Evolutionary conservation across 805 yeast species (phyloP).

Genomic region (Suhomyces kilbournensis): DNA sequence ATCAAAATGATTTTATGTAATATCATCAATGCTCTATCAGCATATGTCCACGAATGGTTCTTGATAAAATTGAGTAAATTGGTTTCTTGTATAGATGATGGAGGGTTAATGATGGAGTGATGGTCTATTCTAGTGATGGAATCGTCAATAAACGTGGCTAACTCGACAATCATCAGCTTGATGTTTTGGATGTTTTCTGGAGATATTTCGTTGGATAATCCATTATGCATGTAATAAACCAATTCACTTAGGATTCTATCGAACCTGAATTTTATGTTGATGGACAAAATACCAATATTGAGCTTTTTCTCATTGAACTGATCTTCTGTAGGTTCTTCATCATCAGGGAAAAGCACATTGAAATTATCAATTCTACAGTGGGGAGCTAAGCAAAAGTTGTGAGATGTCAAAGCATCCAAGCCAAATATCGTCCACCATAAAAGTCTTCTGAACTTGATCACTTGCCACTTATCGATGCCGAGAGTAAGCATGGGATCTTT

Average conservation of each 20-base stretch:
- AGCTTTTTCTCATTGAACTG: slow-evolving; percentile 33
- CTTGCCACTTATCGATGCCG: slow-evolving; percentile 45
- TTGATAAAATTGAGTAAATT: slow-evolving; percentile 48
- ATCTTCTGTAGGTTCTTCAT: slow-evolving; percentile 35
- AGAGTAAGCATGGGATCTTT: slow-evolving; percentile 59
- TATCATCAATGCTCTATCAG: slow-evolving; percentile 51
- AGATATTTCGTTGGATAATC: slow-evolving; percentile 41
- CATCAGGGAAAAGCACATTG: slow-evolving; percentile 57
- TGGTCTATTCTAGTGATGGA: slow-evolving; percentile 41
- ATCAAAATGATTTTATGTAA: slow-evolving; percentile 42
- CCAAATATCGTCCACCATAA: slow-evolving; percentile 70
- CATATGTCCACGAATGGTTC: slow-evolving; percentile 49
- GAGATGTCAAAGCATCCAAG: slow-evolving; percentile 54
- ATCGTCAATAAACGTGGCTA: slow-evolving; percentile 48
- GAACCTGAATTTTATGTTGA: slow-evolving; percentile 54
- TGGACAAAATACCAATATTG: slow-evolving; percentile 45
- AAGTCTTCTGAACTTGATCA: slow-evolving; percentile 51
- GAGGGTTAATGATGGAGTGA: slow-evolving; percentile 33
- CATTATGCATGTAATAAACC: slow-evolving; percentile 50
- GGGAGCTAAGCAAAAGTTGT: slow-evolving; percentile 55
- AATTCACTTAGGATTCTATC: slow-evolving; percentile 52
- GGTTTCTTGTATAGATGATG: slow-evolving; percentile 38
- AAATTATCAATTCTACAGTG: slow-evolving; percentile 50
- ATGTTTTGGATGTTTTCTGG: slow-evolving; percentile 41
- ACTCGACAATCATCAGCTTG: slow-evolving; percentile 47